Base-by-base conservation (phyloP, 1,284 basidiomycete genomes). In the Cryptococcus floricola region DNA sequence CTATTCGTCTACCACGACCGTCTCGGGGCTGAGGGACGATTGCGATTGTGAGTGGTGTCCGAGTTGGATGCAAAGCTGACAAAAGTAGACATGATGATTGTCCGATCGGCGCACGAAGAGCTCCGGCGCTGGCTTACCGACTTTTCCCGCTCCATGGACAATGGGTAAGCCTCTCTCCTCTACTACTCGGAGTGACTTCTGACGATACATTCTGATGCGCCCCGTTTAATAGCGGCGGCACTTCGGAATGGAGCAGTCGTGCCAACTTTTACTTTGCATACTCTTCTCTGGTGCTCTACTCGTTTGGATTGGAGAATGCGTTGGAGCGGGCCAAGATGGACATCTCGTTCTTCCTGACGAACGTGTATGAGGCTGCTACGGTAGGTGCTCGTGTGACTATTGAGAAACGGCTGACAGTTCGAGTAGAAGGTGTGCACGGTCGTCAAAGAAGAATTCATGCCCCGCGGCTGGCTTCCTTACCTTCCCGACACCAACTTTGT, bases 291-390 rank as follows among this genome's bases (percentile, higher is more conserved):
- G 88, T 93, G 23, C 80, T 97, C 64, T 94, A 96, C 72, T 94
- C 92, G 7, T 98, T 97, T 66, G 93, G 94, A 3, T 81, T 98
- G 53, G 93, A 98, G 75, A 90, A 95, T 68, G 89, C 94, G 3
- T 79, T 96, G 53, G 72, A 64, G 61, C 53, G 74, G n/a, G 64
- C 70, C 28, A 73, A 72, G 52, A 70, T 72, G 68, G 75, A 93
- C 68, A 87, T 91, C 48, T 87, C 87, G 0, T 87, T 92, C 78
- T 94, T 94, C 80, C 90, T 93, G 68, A 83, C 85, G 4, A 85
- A 89, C 41, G 89, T 89, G 54, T 86, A 92, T 72, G 82, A 85
- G 10, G 83, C 86, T 18, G 91, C 91, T 1, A 71, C 68, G 28
- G 70, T 68, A 44, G 55, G 67, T 28, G 38, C 0, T 14, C 34